Base-by-base conservation (phyloP, 352 stramenopile species). In the Phytophthora tentaculata region DNA sequence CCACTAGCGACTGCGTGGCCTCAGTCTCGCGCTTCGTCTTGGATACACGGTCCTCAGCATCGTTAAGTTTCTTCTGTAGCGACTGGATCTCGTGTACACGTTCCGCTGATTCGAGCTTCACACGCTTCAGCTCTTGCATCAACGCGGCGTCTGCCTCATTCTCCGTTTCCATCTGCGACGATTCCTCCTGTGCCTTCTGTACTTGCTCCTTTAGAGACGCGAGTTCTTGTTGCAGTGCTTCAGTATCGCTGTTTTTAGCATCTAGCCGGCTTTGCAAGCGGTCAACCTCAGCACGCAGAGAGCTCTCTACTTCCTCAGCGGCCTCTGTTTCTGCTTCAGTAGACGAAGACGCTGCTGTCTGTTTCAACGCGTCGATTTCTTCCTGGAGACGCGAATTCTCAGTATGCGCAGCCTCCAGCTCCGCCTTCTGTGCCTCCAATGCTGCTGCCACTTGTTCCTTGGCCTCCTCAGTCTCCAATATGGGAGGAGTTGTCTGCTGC, bases 71-170 rank as follows among this genome's bases (percentile, higher is more conserved):
- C 71, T 77, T 76, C 70, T 90, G 71, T n/a, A 89, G 56, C 9
- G 53, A 62, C 14, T 81, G 75, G 0, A 80, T 58, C 26, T 74
- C 57, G 54, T 91, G 83, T 2, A 71, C 69, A 12, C 72, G 55
- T 43, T 91, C 83, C 0, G 80, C 82, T 23, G 61, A 79, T 48
- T 79, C 71, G 17, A 91, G 48, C 45, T 90, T 92, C 23, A 89
- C 79, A 23, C 70, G 74, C 28, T 94, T 82, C 5, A 94, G 67
- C 47, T 94, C 79, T 50, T 83, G 71, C 57, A 89, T 69, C 16
- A 90, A 66, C 0, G 73, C 41, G 8, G 62, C 58, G 22, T 88
- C 49, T 45, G 52, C 57, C n/a, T 50, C 23, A 20, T 58, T 59
- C 17, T 60, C 49, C 23, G 16, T 35, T n/a, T n/a, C n/a, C n/a